Evolutionary conservation across 768 basidiomycete genomes (phyloP).

Genomic region (Symmetrospora coprosmae): DNA sequence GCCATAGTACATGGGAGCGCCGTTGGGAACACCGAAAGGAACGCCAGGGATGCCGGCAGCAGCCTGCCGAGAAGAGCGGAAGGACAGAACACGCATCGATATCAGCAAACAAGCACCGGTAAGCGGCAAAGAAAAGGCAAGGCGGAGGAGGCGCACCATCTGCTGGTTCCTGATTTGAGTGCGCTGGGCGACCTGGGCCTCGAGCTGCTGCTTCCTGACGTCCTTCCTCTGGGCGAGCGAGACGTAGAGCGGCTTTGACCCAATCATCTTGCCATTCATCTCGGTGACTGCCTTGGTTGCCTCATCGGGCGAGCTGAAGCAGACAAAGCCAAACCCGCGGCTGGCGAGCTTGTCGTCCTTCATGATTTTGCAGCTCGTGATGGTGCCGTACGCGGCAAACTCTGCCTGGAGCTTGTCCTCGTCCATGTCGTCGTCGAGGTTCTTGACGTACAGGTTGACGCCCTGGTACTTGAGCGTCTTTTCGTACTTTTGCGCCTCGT

Average conservation of each 20-base stretch:
- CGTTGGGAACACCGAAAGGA: slow-evolving; percentile 54
- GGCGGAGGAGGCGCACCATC: slow-evolving; percentile 44
- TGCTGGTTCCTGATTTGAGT: slow-evolving; percentile 86
- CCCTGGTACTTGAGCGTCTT: slow-evolving; percentile 96
- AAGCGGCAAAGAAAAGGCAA: not conserved
- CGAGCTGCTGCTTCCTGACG: slow-evolving; percentile 91
- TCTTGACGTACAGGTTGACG: slow-evolving; percentile 99
- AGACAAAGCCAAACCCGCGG: slow-evolving; percentile 97
- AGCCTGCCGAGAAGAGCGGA: slow-evolving; percentile 39
- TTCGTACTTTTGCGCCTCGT: slow-evolving; percentile 93
- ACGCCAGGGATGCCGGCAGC: slow-evolving; percentile 64
- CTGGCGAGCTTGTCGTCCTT: slow-evolving; percentile 84
- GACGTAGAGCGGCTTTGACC: slow-evolving; percentile 94
- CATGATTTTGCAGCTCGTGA: slow-evolving; percentile 99
- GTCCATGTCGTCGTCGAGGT: slow-evolving; percentile 92
- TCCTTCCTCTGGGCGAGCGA: slow-evolving; percentile 96
- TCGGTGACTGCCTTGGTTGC: slow-evolving; percentile 98
- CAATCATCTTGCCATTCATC: slow-evolving; percentile 98
- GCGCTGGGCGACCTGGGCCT: slow-evolving; percentile 96
- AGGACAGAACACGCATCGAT: not conserved
- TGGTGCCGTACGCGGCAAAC: slow-evolving; percentile 90
- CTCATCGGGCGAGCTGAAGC: slow-evolving; percentile 95
- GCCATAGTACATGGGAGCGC: slow-evolving; percentile 64
- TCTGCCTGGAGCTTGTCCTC: slow-evolving; percentile 92
- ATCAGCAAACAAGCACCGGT: not conserved